Evolutionary conservation across 2,329 filamentous ascomycete species (phyloP), one percentile per base, ranked within the genome.

Genomic region (Hirsutella thompsonii): DNA sequence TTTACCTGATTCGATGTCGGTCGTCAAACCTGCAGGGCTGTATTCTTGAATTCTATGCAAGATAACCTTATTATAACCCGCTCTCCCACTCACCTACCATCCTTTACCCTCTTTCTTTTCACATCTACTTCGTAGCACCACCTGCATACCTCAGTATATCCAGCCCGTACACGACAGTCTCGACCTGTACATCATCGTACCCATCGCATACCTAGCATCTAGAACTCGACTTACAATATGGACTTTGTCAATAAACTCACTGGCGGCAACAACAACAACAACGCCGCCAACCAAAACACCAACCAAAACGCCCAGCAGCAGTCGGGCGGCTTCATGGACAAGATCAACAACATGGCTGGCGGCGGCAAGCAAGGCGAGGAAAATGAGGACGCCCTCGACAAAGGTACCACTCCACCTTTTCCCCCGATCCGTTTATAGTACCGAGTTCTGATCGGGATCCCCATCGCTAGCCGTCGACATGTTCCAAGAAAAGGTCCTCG

Each of bases 301-400:
- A 43, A 32, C 10, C 38, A 26, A 8, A 16, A 23, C 3, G 16
- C 29, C 32, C n/a, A n/a, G n/a, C 21, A 16, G 30, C 23, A 37
- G 23, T 28, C 33, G 30, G 67, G 72, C 45, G 76, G 79, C 45
- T 58, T 88, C 48, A 71, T 76, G 56, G 72, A 81, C 63, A 86
- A 84, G 66, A 40, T 89, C 44, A 85, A 90, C 66, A 57, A 62
- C 43, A 69, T 79, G 49, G 81, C 81, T 18, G 85, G 85, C 29
- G 85, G 85, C 40, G 85, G 85, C 30, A 62, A 62, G 28, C 67
- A 83, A 60, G 78, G 80, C 56, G 85, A 90, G 72, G 80, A 86
- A 74, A 83, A 88, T 51, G 84, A 92, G 61, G 83, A 90, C 55
- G 64, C 60, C n/a, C 74, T 92, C 40, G 85, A 92, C 66, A 92